Base-by-base conservation (phyloP, 768 basidiomycete genomes). In the Tylopilus rubrobrunneus region DNA sequence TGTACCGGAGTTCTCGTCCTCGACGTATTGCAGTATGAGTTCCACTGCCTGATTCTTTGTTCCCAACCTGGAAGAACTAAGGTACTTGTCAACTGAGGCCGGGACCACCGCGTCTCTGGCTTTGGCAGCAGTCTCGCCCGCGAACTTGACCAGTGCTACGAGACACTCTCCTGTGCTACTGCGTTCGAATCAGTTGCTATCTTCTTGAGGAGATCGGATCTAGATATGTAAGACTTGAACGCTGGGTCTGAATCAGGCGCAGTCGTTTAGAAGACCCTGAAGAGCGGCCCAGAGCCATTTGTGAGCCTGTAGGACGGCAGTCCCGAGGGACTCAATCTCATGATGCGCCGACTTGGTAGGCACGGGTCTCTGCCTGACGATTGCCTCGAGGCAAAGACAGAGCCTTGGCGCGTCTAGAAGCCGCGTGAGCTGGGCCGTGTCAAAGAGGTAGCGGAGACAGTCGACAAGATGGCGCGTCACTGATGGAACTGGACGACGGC, bases 101-200 rank as follows among this genome's bases (percentile, higher is more conserved):
- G 94, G 91, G 7, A 97, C 76, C 8, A 99, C 85, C 3, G 77
- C 78, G 48, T 89, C 83, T 62, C 92, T 79, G 39, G 89, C 87
- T 73, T 84, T 86, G 45, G 87, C 87, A 43, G 88, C 83, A 43
- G 80, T 86, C 78, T 95, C 92, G 55, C 96, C 97, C 7, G 93
- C 90, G 65, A 86, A 92, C 73, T 93, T 92, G 61, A 97, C 85
- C 55, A 98, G 79, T 29, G 86, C 78, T 49, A 88, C 83, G 33
- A 95, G 73, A 61, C 89, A 92, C 67, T 98, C 96, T 6, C 97
- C 72, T 99, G 97, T 11, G 96, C 95, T 28, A 98, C 96, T 27
- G 89, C 97, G 71, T 98, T 98, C 1, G 93, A 76, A 64, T 99
- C 97, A 4, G 85, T 85, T 34, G 77, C 91, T 62, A 95, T 85